These are phyloP conservation scores for Ciborinia camelliae DNA, from an alignment of 2,329 filamentous ascomycete genomes.

Conservation along the genomic window DNA sequence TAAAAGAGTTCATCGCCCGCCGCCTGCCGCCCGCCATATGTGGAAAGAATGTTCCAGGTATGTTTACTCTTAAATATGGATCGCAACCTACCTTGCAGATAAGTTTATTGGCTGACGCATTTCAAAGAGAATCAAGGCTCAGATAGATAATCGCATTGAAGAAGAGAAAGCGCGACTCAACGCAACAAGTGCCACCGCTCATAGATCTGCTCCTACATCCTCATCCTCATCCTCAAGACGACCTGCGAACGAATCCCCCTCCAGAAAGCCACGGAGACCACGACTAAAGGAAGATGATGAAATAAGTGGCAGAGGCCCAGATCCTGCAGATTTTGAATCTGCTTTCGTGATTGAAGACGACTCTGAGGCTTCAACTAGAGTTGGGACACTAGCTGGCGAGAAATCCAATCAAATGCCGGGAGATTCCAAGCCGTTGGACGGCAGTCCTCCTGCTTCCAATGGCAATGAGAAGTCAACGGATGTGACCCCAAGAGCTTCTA, in stretches of 20 bases:
- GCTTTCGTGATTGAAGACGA: conserved; percentile 86
- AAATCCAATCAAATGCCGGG: conserved; percentile 30
- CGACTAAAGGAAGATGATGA: conserved; percentile 35
- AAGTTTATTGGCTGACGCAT: conserved; percentile 13
- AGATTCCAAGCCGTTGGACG: conserved; percentile 21
- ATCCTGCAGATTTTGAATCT: conserved; percentile 83
- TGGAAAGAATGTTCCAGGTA: conserved; percentile 38
- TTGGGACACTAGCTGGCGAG: conserved; percentile 52
- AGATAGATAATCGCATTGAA: conserved; percentile 82
- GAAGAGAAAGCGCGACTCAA: conserved; percentile 77
- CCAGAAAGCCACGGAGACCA: conserved; percentile 29
- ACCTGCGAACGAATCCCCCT: conserved; percentile 32
- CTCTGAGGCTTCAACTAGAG: conserved; percentile 60
- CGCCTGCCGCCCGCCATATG: conserved; percentile 24
- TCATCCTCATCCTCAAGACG: conserved; percentile 29
- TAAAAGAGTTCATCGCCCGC: conserved; percentile 21
- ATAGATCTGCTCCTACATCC: conserved; percentile 43
- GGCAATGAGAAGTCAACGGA: conserved; percentile 32
- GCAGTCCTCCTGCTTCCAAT: conserved; percentile 32
- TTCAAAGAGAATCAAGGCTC: conserved; percentile 71
- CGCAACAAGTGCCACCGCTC: conserved; percentile 41
- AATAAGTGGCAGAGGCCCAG: conserved; percentile 47
- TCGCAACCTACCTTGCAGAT: conserved; percentile 13
- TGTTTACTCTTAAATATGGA: conserved; percentile 12
- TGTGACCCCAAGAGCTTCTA: conserved; percentile 21